Evolutionary conservation across 495 filamentous ascomycete species (phyloP), one percentile per base, ranked within the genome.

Genomic region (Bacidia rubella): DNA sequence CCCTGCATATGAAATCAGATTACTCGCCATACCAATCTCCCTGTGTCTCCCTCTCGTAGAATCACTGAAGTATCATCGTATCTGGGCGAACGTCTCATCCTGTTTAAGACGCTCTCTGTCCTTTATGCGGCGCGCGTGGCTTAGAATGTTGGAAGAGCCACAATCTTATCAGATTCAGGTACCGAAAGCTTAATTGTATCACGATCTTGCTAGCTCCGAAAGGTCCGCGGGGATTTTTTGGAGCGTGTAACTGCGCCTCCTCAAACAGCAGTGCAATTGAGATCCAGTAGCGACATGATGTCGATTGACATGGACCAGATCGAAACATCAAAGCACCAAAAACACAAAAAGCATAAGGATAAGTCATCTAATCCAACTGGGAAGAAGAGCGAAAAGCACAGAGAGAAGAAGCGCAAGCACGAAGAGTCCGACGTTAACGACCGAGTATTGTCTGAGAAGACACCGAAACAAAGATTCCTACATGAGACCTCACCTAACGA

Each of bases 1-100:
- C 41, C 85, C 86, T 26, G 87, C 60, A 44, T 84, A 79, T 12
- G 85, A 86, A n/a, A 90, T 66, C n/a, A 89, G 47, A 21, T 51
- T 51, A 38, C 35, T 58, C 11, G 60, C 54, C 59, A 61, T 61
- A n/a, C 20, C 50, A 20, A 0, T 17, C 35, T 2, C 3, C 9
- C 20, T n/a, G 17, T 15, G 5, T 35, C 29, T 15, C 5, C 15
- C 29, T 35, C 29, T 7, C 15, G 5, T 15, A 35, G 15, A 7
- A 35, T 35, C 15, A 5, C 29, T 7, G 29, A 5, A 35, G 15
- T 35, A 15, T 35, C 5, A 35, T 35, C 15, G 29, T 35, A 15
- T n/a, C n/a, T n/a, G n/a, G n/a, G n/a, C n/a, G n/a, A n/a, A n/a
- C n/a, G n/a, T n/a, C n/a, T n/a, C n/a, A n/a, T n/a, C n/a, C n/a